Base-by-base conservation (phyloP, 2,329 filamentous ascomycete genomes). In the Dendryphion nanum region DNA sequence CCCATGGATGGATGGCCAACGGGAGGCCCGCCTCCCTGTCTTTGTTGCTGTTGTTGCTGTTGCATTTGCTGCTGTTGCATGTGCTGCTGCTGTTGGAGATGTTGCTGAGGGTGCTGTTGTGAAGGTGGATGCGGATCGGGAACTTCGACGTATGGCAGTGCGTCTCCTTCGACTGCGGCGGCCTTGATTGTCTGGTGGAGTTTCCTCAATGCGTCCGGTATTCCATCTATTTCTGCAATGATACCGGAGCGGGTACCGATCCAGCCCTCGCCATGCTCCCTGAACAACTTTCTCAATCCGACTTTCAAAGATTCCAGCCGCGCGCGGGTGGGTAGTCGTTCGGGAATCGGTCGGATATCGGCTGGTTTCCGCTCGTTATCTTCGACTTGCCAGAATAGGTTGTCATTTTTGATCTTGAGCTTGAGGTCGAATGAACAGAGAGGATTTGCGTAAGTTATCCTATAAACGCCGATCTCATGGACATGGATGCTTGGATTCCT, bases 391-490 rank as follows among this genome's bases (percentile, higher is more conserved):
- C 69, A 72, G 16, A 50, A 47, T 15, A 59, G 44, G 6, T 48
- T 44, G 28, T 66, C 62, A 26, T 61, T 44, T 39, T 61, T 65
- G 17, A 43, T 40, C n/a, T 53, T 50, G 2, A 62, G 47, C 4
- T 54, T 50, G 18, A 72, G 49, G 18, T 66, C 60, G 41, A 74
- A 70, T 4, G 51, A 60, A 40, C 50, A 69, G 16, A 57, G 48
- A 2, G 70, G 71, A 17, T 67, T 62, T 4, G 51, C 48, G 46
- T 73, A 74, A 2, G 50, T 50, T 15, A 74, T 30, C 15, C 60
- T 59, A 47, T 68, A 71, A 33, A 57, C 59, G 20, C 61, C 53
- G 5, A 66, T 40, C 12, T 51, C 45, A 29, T 66, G 64, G 5
- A 58, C 37, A 28, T 67, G 63, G 4, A 71, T 43, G 4, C 51